Conservation (phyloP, 495 filamentous ascomycete genomes). For the Tuber umbilicatum region DNA sequence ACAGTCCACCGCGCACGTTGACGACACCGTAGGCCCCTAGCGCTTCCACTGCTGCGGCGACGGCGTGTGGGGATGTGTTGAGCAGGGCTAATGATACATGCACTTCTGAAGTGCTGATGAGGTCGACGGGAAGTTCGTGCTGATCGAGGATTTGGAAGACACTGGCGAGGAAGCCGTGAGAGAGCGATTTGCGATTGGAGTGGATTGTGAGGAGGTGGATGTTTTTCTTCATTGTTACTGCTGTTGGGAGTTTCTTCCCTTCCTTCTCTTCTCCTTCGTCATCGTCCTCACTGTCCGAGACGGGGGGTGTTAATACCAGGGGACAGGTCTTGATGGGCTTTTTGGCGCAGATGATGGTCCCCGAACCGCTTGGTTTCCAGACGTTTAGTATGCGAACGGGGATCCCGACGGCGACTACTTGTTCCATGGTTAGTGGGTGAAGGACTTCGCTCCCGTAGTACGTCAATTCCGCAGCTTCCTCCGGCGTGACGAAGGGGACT, state of each 20-base stretch:
- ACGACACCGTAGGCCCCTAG: constrained; percentile 73
- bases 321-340: neutral
- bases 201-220: constrained; percentile 92
- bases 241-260: constrained; percentile 55
- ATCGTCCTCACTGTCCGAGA: neutral
- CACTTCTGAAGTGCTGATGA: constrained; percentile 89
- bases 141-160: constrained; percentile 82
- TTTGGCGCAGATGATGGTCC: constrained; percentile 65
- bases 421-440: constrained; percentile 85
- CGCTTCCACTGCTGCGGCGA: constrained; percentile 54
- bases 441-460: constrained; percentile 68
- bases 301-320: neutral
- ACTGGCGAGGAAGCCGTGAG: constrained; percentile 84
- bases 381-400: constrained; percentile 95
- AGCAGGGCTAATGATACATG: constrained; percentile 95
- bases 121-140: constrained; percentile 73
- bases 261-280: constrained; percentile 2
- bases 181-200: constrained; percentile 78
- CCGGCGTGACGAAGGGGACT: constrained; percentile 65
- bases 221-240: constrained; percentile 90
- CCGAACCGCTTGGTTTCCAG: constrained; percentile 76
- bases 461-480: constrained; percentile 78
- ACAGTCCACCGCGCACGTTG: constrained; percentile 77
- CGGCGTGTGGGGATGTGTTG: constrained; percentile 54
- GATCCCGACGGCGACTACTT: constrained; percentile 73